Percentiles rank a stretch among this genome's conserved stretches.
Evolutionary conservation across 2,329 filamentous ascomycete species (phyloP).

Genomic region (Rhinocladiella mackenziei): DNA sequence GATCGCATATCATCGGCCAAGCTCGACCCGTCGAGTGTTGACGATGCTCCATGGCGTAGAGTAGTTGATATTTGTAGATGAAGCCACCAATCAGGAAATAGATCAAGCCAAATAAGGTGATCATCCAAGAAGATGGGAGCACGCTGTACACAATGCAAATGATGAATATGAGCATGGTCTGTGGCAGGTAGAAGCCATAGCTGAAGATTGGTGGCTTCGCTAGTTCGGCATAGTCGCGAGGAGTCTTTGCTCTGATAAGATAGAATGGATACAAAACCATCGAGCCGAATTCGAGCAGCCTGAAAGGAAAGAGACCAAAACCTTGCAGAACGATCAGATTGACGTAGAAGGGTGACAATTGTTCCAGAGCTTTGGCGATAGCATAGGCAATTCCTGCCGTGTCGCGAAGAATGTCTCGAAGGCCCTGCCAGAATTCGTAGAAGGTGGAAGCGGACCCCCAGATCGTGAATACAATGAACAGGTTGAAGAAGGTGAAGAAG

Average conservation of each 20-base stretch:
- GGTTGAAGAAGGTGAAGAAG: slow-evolving; percentile 99
- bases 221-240: slow-evolving; percentile 80
- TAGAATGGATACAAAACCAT: slow-evolving; percentile 79
- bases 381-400: slow-evolving; percentile 71
- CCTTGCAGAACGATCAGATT: slow-evolving; percentile 93
- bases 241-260: slow-evolving; percentile 74
- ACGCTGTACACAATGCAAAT: slow-evolving; percentile 94
- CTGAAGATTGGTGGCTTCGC: slow-evolving; percentile 80
- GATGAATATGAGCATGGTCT: slow-evolving; percentile 87
- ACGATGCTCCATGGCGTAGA: slow-evolving; percentile 97
- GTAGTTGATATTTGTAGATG: slow-evolving; percentile 92
- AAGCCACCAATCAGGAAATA: slow-evolving; percentile 82
- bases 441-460: slow-evolving; percentile 77
- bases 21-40: slow-evolving; percentile 89
- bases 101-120: slow-evolving; percentile 71
- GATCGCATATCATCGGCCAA: slow-evolving; percentile 95
- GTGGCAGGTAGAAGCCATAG: slow-evolving; percentile 93
- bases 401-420: slow-evolving; percentile 72
- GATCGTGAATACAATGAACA: slow-evolving; percentile 90
- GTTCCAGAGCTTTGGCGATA: slow-evolving; percentile 70
- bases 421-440: slow-evolving; percentile 57
- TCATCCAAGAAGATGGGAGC: slow-evolving; percentile 70
- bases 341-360: slow-evolving; percentile 78
- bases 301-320: slow-evolving; percentile 87
- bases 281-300: slow-evolving; percentile 82